phyloP scores from a whole-genome alignment of 345 rosid species.

The Eucalyptus shirleyi region DNA sequence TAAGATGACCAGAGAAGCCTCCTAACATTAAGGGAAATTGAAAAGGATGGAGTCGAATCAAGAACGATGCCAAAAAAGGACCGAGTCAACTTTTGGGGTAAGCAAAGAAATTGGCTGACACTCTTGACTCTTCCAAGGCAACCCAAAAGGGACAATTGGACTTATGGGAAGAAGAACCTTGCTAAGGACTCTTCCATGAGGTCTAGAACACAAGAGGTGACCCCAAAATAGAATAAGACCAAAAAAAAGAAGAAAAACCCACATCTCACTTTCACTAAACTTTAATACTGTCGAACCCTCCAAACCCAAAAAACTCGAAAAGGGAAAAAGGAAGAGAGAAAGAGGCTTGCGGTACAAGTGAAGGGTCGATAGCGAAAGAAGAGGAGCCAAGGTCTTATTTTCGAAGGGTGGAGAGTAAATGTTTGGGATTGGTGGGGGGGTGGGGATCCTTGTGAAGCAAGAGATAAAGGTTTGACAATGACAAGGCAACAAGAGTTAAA shows the following conservation, averaged over 20 bases:
- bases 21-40: background rate
- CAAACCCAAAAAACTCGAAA: background rate
- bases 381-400: background rate
- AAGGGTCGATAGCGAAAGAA: background rate
- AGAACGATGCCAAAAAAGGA: background rate
- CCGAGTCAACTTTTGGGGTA: background rate
- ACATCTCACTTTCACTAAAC: background rate
- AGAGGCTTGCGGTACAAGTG: constrained; percentile 24
- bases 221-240: background rate
- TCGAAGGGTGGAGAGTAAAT: constrained; percentile 35
- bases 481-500: constrained; percentile 37
- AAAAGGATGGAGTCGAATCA: background rate
- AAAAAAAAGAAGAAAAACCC: background rate
- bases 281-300: background rate
- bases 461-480: constrained; percentile 33
- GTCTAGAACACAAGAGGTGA: background rate
- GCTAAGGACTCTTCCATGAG: background rate
- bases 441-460: constrained; percentile 44
- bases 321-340: background rate
- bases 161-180: background rate
- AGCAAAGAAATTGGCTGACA: constrained; percentile 7
- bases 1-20: background rate
- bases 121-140: constrained; percentile 29
- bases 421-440: constrained; percentile 35
- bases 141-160: constrained; percentile 1